Base-by-base conservation (phyloP, 129 eudicot species). In the Centaurea solstitialis region DNA sequence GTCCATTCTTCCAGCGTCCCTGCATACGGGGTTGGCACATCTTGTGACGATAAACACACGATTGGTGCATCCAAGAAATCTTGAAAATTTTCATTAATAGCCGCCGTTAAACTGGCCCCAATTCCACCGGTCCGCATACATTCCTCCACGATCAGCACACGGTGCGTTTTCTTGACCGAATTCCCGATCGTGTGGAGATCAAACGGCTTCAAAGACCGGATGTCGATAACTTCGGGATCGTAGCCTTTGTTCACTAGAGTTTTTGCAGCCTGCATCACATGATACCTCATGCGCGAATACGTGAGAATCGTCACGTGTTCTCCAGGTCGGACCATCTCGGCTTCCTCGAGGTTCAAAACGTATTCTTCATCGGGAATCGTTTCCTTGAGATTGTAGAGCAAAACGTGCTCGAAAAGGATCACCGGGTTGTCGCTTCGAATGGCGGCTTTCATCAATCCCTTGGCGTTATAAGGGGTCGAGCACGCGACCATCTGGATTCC, bases 401-500 rank as follows among this genome's bases (percentile, higher is more conserved):
- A 86, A 37, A 94, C 97, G 24, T 92, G 99, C 83, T 94, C 99
- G 28, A 94, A 94, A 5, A 94, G 93, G 33, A 94, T 89, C n/a
- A 94, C 99, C 0, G 99, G 98, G 78, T 94, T 94, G 37, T 94
- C 99, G 39, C 97, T 92, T 28, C 99, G 84, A 73, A 94, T 94
- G 9, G 99, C 99, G 9, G 99, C 97, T 81, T 95, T 95, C 97
- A 95, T 95, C 22, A 95, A 45, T 6, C 99, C 98, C 68, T 95
- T 92, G 15, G 97, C 98, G 35, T 92, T 95, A 73, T 95, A 95
- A 11, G 99, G 97, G 20, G 99, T 95, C 9, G 99, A 95, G 79
- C 99, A 91, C 0, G 99, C 98, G 1, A 95, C 99, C 99, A 95
- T 92, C 65, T 95, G 99, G 71, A 95, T 92, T 18, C 97, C 98